phyloP scores from a whole-genome alignment of 768 basidiomycete genomes.

The Leucosporidium scottii region DNA sequence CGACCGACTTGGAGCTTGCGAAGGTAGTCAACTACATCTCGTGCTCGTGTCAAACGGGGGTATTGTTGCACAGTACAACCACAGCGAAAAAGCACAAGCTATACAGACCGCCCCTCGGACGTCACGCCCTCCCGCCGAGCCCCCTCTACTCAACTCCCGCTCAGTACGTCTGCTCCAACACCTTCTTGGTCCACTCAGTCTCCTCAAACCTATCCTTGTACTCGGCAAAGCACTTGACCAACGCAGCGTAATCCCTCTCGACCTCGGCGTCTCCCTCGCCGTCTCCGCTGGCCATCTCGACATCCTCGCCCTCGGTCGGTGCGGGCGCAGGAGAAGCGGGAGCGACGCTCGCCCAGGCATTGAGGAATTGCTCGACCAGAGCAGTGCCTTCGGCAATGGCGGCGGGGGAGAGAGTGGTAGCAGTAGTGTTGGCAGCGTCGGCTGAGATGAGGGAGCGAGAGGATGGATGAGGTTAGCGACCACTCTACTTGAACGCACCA shows the following conservation, averaged over 20 bases:
- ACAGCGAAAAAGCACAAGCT: too few relatives aligned
- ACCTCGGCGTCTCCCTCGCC: slow-evolving; percentile 37
- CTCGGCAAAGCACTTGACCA: slow-evolving; percentile 59
- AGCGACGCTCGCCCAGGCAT: slow-evolving; percentile 55
- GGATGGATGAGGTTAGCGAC: neutral
- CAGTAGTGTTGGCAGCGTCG: slow-evolving; percentile 9
- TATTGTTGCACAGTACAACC: too few relatives aligned
- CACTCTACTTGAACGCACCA: neutral
- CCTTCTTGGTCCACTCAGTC: slow-evolving; percentile 57
- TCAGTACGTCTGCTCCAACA: slow-evolving; percentile 23
- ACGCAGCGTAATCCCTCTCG: slow-evolving; percentile 47
- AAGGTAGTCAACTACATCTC: too few relatives aligned
- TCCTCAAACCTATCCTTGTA: slow-evolving; percentile 64
- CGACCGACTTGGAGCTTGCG: too few relatives aligned
- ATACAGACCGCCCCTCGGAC: too few relatives aligned
- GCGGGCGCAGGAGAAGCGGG: slow-evolving; percentile 48
- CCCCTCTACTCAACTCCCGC: neutral
- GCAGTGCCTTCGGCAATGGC: slow-evolving; percentile 70
- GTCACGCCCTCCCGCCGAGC: too few relatives aligned
- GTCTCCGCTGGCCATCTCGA: slow-evolving; percentile 30
- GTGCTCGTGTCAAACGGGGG: too few relatives aligned
- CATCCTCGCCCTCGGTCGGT: slow-evolving; percentile 41
- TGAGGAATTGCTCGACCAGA: slow-evolving; percentile 71
- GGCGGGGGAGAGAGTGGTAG: slow-evolving; percentile 43
- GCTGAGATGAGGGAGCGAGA: neutral